A percentile compares a stretch with the other conserved stretches of the same genome.
Conservation (phyloP, 495 filamentous ascomycete genomes). For the Aspergillus hancockii region DNA sequence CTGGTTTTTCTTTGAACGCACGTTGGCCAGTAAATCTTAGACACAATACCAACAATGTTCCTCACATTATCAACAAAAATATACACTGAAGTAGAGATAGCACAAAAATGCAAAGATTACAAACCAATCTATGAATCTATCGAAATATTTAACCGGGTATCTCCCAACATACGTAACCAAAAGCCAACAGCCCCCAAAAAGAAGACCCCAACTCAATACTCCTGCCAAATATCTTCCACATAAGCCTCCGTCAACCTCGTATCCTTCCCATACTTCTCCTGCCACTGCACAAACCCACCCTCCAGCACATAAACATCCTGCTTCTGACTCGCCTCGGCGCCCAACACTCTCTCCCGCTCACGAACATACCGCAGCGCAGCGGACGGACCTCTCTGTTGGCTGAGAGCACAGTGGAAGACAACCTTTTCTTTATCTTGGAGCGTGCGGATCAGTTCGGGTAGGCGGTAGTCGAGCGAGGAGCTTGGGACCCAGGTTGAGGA, state of each 20-base stretch:
- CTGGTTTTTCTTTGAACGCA: not conserved
- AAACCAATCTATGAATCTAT: not conserved
- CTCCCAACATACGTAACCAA: not conserved
- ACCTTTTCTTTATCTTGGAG: slow-evolving; percentile 78
- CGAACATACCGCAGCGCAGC: slow-evolving; percentile 47
- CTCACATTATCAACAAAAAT: no score
- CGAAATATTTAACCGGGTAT: not conserved
- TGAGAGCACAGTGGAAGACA: slow-evolving; percentile 94
- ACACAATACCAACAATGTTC: not conserved
- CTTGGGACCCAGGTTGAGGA: slow-evolving; percentile 74
- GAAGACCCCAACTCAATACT: slow-evolving; percentile 39
- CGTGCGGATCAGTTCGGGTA: slow-evolving; percentile 79
- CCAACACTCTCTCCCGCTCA: slow-evolving; percentile 38
- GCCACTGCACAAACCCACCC: slow-evolving; percentile 88
- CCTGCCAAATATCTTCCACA: slow-evolving; percentile 81
- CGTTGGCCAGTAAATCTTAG: not conserved
- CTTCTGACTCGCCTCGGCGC: slow-evolving; percentile 39
- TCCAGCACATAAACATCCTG: slow-evolving; percentile 83
- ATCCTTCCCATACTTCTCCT: slow-evolving; percentile 81
- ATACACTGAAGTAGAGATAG: not conserved
- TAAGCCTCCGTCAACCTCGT: slow-evolving; percentile 81
- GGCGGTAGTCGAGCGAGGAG: slow-evolving; percentile 65
- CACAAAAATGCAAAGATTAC: not conserved
- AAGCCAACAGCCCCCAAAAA: not conserved
- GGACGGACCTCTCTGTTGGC: slow-evolving; percentile 70